Evolutionary conservation across 495 filamentous ascomycete species (phyloP).

Genomic region (Penicillium atrosanguineum): DNA sequence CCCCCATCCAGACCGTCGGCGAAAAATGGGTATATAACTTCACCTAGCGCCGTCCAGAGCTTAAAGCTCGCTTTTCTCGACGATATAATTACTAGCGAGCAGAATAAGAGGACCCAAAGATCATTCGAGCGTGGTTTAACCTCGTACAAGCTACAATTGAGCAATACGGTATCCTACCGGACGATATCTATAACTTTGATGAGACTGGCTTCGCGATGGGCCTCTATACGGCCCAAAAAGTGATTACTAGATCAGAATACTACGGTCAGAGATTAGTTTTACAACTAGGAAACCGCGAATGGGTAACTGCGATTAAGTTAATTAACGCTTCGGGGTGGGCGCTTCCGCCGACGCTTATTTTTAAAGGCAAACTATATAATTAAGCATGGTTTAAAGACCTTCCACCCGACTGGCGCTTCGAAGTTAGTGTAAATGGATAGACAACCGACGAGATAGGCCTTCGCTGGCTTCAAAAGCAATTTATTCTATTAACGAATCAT

Average conservation of each 20-base stretch:
- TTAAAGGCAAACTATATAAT: conserved; percentile 11
- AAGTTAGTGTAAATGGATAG: conserved; percentile 29
- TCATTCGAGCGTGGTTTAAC: too few species aligned
- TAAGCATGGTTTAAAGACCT: conserved; percentile 28
- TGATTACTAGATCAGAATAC: conserved; percentile 21
- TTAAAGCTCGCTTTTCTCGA: too few species aligned
- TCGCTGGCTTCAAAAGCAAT: too few species aligned
- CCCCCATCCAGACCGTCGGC: too few species aligned
- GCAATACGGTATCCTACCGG: neutral
- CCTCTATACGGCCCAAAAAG: conserved; percentile 15
- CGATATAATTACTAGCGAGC: too few species aligned
- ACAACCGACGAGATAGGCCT: conserved; percentile 25
- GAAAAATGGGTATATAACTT: too few species aligned
- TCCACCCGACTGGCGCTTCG: conserved; percentile 25
- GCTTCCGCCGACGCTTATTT: conserved; percentile 33
- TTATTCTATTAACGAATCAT: neutral
- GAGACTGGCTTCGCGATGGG: conserved; percentile 43
- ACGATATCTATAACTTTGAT: conserved; percentile 46
- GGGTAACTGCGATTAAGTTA: conserved; percentile 30
- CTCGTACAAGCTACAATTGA: too few species aligned
- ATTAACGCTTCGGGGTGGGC: conserved; percentile 23
- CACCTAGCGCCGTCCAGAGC: too few species aligned
- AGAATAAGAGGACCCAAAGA: too few species aligned
- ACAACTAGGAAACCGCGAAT: conserved; percentile 22
- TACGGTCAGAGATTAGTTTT: conserved; percentile 11